Evolutionary conservation across 805 yeast genomes (phyloP).

Genomic region (Teunomyces panamensis): DNA sequence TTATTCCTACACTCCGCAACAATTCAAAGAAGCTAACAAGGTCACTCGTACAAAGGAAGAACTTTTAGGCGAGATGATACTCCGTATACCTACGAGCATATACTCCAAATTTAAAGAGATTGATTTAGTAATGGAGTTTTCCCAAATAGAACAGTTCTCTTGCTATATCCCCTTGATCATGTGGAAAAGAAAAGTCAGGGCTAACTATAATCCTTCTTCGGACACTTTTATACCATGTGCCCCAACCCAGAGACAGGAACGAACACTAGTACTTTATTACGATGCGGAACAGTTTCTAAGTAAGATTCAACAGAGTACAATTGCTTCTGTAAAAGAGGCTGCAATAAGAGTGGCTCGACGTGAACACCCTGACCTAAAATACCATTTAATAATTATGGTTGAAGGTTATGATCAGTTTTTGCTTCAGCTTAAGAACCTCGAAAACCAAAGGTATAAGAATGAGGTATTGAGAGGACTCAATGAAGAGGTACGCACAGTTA

Average conservation of each 20-base stretch:
- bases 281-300: constrained; percentile 44
- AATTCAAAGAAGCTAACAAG: constrained; percentile 34
- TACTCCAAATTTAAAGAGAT: constrained; percentile 23
- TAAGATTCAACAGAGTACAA: constrained; percentile 10
- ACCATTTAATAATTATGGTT: constrained; percentile 41
- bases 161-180: constrained; percentile 42
- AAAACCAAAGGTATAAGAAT: constrained; percentile 44
- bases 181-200: constrained; percentile 50
- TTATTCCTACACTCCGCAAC: constrained; percentile 21
- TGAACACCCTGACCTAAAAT: constrained; percentile 18
- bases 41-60: constrained; percentile 47
- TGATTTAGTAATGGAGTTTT: constrained; percentile 12
- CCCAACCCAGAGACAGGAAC: constrained; percentile 41
- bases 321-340: constrained; percentile 6
- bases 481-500: constrained; percentile 1
- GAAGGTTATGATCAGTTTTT: constrained; percentile 49
- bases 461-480: constrained; percentile 7
- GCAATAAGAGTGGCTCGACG: constrained; percentile 13
- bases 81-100: constrained; percentile 35
- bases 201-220: constrained; percentile 45
- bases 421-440: constrained; percentile 40
- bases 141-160: constrained; percentile 21
- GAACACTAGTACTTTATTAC: constrained; percentile 42
- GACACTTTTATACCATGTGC: constrained; percentile 57
- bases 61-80: constrained; percentile 47